These are phyloP conservation scores for Corchorus olitorius DNA, from an alignment of 345 rosid species.

Conservation along the genomic window DNA sequence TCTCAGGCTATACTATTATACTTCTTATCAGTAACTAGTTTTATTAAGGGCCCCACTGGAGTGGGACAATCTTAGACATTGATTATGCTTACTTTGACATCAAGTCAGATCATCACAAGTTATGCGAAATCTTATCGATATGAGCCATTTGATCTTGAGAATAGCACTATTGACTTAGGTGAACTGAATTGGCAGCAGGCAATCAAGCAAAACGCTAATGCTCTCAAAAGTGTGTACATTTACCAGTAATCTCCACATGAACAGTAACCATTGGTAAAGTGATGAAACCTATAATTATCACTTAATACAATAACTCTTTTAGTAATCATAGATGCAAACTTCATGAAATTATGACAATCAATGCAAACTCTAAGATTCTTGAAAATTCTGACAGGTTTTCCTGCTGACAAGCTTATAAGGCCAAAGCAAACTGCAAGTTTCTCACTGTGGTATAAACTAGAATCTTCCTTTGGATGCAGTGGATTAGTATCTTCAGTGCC, in stretches of 20 bases:
- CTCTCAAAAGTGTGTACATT: not conserved
- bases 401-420: conserved; percentile 26
- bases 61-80: not conserved
- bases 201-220: not conserved
- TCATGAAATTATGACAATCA: conserved; percentile 33
- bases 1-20: not conserved
- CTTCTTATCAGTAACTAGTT: not conserved
- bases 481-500: conserved; percentile 2
- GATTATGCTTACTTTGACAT: not conserved
- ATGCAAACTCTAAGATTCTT: conserved; percentile 29
- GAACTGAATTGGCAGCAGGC: conserved; percentile 9
- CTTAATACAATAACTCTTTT: conserved; percentile 25
- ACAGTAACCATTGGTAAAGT: conserved; percentile 29
- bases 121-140: not conserved
- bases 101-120: not conserved
- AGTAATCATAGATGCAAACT: conserved; percentile 11
- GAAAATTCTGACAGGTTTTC: conserved; percentile 30
- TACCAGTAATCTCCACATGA: conserved; percentile 36
- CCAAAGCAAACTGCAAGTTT: conserved; percentile 37
- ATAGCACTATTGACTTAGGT: not conserved
- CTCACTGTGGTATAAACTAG: conserved; percentile 31
- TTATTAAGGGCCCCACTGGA: not conserved
- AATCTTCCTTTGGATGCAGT: conserved; percentile 7
- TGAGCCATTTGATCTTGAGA: not conserved
- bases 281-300: conserved; percentile 34